Percentiles rank a stretch among this genome's conserved stretches.
phyloP scores from a whole-genome alignment of 495 filamentous ascomycete species.

The Trichoderma gamsii region DNA sequence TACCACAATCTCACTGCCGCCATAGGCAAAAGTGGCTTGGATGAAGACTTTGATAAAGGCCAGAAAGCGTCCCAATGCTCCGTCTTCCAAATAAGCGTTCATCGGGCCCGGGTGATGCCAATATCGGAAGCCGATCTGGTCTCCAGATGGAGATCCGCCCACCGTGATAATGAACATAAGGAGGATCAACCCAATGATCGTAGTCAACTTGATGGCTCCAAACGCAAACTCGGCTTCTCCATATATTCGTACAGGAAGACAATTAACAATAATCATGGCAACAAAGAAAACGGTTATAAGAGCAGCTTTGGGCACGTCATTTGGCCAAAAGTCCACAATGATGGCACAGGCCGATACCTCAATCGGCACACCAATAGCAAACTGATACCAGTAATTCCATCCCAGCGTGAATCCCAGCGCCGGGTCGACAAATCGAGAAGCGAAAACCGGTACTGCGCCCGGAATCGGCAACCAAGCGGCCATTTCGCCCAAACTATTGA shows the following conservation, averaged over 20 bases:
- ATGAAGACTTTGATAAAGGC: slow-evolving; percentile 42
- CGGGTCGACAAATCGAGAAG: slow-evolving; percentile 63
- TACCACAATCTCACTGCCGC: slow-evolving; percentile 45
- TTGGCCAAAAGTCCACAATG: slow-evolving; percentile 44
- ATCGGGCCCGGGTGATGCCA: slow-evolving; percentile 55
- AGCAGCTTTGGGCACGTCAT: slow-evolving; percentile 40
- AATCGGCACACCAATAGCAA: slow-evolving; percentile 35
- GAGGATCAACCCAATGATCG: slow-evolving; percentile 53
- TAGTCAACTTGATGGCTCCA: slow-evolving; percentile 54
- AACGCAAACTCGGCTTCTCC: slow-evolving; percentile 57
- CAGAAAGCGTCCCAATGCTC: slow-evolving; percentile 35
- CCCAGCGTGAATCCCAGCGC: slow-evolving; percentile 74
- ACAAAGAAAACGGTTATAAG: slow-evolving; percentile 46
- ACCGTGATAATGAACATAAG: slow-evolving; percentile 53
- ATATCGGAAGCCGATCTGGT: slow-evolving; percentile 56
- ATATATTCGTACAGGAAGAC: slow-evolving; percentile 47
- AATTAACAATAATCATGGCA: slow-evolving; percentile 33
- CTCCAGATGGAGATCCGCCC: slow-evolving; percentile 51
- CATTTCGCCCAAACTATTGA: slow-evolving; percentile 61
- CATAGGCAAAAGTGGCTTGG: slow-evolving; percentile 42
- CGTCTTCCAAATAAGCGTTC: slow-evolving; percentile 37
- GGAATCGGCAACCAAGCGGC: slow-evolving; percentile 69
- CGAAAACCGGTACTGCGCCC: slow-evolving; percentile 70
- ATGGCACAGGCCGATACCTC: slow-evolving; percentile 34
- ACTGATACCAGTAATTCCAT: slow-evolving; percentile 54